Evolutionary conservation across 2,329 filamentous ascomycete species (phyloP), one percentile per base, ranked within the genome.

Genomic region (Fusarium sp.): DNA sequence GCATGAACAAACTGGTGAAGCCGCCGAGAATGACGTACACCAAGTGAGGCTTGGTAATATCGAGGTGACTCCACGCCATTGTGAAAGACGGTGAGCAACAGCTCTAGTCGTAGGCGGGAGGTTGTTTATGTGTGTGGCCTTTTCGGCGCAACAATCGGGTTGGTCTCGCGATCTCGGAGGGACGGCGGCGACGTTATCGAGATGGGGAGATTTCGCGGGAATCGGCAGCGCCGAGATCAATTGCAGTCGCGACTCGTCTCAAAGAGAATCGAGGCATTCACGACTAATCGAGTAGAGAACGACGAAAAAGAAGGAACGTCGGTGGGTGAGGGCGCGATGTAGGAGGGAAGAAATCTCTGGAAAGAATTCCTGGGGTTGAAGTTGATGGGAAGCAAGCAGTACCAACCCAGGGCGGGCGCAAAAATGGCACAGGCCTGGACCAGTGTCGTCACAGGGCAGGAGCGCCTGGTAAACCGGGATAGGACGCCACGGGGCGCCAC

Each of bases 21-120:
- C 96, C 96, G 79, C 96, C 96, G 65, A 99, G 87, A 84, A 99
- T 98, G 84, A 98, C 94, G 84, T 99, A 99, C 75, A 97, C 96
- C 94, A 98, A 84, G 87, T 99, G 96, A 79, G 96, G 94, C 87
- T 92, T 93, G 84, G 97, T 98, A 85, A 98, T 92, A 70, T 92
- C 91, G 62, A 96, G 88, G 77, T 95, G 92, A 56, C 92, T 89
- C 93, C 93, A 95, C 71, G 91, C 92, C 93, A 95, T 95, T 35
- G 53, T 74, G 76, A 33, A 62, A 61, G 57, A 42, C 63, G 33
- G 53, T 42, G 69, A 56, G 51, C 40, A 35, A 17, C 57, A 55
- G 56, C 63, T 65, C 63, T 12, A 57, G 24, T 11, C 42, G 53
- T 24, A 66, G 71, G 59, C 36, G 62, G 42, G 40, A 57, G 24